Evolutionary conservation across 495 filamentous ascomycete genomes (phyloP).

Genomic region (Chaetomium fimeti): DNA sequence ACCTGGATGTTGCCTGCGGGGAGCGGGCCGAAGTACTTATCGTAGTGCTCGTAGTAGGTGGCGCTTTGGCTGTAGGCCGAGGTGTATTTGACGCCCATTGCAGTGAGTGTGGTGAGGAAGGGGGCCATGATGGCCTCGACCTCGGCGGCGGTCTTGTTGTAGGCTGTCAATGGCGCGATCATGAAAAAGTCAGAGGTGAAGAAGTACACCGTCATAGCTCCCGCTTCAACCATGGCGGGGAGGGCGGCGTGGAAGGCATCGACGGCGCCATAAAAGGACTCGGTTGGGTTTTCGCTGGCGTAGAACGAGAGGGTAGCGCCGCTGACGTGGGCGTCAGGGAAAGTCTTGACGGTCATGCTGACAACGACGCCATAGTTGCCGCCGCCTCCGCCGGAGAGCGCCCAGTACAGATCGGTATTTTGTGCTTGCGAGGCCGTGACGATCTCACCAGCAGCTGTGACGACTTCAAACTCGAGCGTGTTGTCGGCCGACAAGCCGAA

Average conservation of each 20-base stretch:
- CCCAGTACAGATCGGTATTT: slow-evolving; percentile 61
- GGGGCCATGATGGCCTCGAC: slow-evolving; percentile 39
- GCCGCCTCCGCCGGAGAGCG: slow-evolving; percentile 56
- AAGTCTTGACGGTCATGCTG: slow-evolving; percentile 44
- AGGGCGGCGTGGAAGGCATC: slow-evolving; percentile 33
- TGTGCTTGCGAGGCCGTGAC: slow-evolving; percentile 49
- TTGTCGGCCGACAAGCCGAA: slow-evolving; percentile 64
- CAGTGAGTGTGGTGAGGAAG: slow-evolving; percentile 33
- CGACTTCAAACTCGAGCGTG: slow-evolving; percentile 58
- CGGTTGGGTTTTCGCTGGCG: slow-evolving; percentile 34
- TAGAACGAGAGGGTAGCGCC: slow-evolving; percentile 37
- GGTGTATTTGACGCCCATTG: slow-evolving; percentile 34
- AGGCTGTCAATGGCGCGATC: slow-evolving; percentile 45
- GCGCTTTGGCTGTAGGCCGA: slow-evolving; percentile 34
- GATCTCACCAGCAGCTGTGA: slow-evolving; percentile 49
- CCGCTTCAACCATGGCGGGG: slow-evolving; percentile 29
- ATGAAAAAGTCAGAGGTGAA: slow-evolving; percentile 50
- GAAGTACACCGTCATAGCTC: slow-evolving; percentile 45
- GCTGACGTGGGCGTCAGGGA: slow-evolving; percentile 39
- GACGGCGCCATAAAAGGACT: slow-evolving; percentile 45
- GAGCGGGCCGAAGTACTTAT: slow-evolving; percentile 44
- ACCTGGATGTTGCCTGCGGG: slow-evolving; percentile 45
- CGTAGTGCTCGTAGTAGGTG: slow-evolving; percentile 50
- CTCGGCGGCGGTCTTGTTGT: slow-evolving; percentile 37
- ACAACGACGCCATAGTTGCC: slow-evolving; percentile 53